Conservation (phyloP, 768 basidiomycete species). For the Ramaria sp. region DNA sequence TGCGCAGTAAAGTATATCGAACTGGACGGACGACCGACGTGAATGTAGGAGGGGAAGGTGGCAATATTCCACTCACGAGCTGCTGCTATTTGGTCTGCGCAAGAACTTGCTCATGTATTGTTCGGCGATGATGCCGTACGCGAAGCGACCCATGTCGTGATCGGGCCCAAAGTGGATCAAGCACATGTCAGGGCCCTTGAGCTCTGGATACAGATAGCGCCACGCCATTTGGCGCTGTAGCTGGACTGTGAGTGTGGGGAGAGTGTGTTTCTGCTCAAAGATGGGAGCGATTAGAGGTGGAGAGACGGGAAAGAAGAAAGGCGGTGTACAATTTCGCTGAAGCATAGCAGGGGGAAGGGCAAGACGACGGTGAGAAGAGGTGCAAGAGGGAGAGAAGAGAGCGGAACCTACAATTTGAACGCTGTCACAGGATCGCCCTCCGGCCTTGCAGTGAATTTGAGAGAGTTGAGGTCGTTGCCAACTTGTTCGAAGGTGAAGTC, state of each 20-base stretch:
- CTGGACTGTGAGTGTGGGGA: slow-evolving; percentile 51
- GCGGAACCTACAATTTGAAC: background rate
- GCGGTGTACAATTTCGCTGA: slow-evolving; percentile 2
- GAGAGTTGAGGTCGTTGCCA: slow-evolving; percentile 1
- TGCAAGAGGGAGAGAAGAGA: background rate
- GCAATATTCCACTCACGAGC: slow-evolving; percentile 36
- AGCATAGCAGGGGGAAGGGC: background rate
- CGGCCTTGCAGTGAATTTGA: slow-evolving; percentile 5
- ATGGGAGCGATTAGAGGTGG: background rate
- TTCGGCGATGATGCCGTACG: slow-evolving; percentile 50
- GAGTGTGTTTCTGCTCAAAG: slow-evolving; percentile 1
- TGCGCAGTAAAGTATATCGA: slow-evolving; percentile 68
- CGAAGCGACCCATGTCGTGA: slow-evolving; percentile 47
- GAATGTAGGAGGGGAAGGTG: background rate
- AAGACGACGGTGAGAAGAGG: background rate
- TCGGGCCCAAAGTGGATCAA: slow-evolving; percentile 68
- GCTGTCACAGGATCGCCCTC: slow-evolving; percentile 7
- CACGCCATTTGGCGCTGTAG: slow-evolving; percentile 55
- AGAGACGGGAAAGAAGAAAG: background rate
- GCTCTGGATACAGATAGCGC: slow-evolving; percentile 52
- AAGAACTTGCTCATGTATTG: slow-evolving; percentile 44
- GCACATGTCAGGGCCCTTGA: slow-evolving; percentile 74
- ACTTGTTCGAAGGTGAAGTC: slow-evolving; percentile 8
- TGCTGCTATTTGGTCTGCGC: slow-evolving; percentile 46
- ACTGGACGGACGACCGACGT: slow-evolving; percentile 22